Evolutionary conservation across 768 basidiomycete genomes (phyloP), one percentile per base, ranked within the genome.

Genomic region (Cyclocybe cylindracea): DNA sequence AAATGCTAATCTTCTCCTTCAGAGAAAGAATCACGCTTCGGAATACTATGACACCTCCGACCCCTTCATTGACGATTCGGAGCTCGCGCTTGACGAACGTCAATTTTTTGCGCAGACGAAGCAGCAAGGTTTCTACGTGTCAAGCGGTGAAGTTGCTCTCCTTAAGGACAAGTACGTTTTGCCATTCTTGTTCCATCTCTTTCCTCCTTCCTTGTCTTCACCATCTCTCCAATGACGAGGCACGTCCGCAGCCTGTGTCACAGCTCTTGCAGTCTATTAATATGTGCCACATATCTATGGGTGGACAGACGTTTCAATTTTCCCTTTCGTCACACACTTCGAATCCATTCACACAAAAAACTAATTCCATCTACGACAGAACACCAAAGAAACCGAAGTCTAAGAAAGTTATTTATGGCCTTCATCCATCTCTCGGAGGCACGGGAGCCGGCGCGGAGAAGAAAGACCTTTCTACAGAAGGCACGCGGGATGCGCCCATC

Each of bases 41-140:
- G 91, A 89, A 64, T 91, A 94, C 62, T 99, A 99, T 76, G 96
- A 99, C 72, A 76, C 86, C 14, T 73, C 78, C 0, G 97, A 99
- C 71, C 89, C 92, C 0, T 98, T 98, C 73, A 97, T 99, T 64
- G 97, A 99, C 76, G 97, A 99, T 70, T 92, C 93, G 1, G 96
- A 98, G 64, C 76, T 96, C 50, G 86, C 84, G 19, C 73, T 95
- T 41, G 95, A 98, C 72, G 86, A 95, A 64, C 86, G 96, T 4
- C 94, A 89, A 2, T 92, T 82, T 71, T 90, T 94, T 61, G 92
- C 89, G 4, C 86, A 92, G 67, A 96, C 95, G 4, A 92, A 89
- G 68, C 92, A 95, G 61, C 85, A 89, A 52, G 93, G 92, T 1
- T 97, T 95, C 75, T 96, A 94, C 63, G 94, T 98, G 8, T 90